Evolutionary conservation across 352 stramenopile genomes (phyloP), one percentile per base, ranked within the genome.

Genomic region (Sclerospora graminicola): DNA sequence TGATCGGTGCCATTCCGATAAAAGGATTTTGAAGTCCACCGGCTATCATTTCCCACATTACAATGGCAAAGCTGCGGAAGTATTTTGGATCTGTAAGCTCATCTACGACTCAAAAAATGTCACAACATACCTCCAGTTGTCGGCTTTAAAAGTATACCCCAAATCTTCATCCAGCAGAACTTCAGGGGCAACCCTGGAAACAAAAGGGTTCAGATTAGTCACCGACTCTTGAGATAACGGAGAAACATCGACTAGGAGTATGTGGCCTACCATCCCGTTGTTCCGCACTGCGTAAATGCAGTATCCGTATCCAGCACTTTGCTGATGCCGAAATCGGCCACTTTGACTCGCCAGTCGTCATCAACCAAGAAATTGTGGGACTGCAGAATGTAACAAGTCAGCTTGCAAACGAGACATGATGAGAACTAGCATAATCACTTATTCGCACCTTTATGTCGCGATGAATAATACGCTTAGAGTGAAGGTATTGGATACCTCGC

Each of bases 31-130:
- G 72, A 32, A 81, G 43, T 5, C 56, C 63, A 16, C 75, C 77
- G n/a, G 82, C 82, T 30, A 93, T 80, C 70, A 93, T 91, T 60
- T 93, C 82, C 82, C 82, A 93, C 82, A 93, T 93, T 14, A 93
- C 82, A 43, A 93, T 83, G 15, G 79, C 82, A 62, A 93, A 91
- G 50, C 82, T 92, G 28, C 24, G 20, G 24, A 21, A 28, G 20
- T 20, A 46, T n/a, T 31, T 8, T 16, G 1, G 21, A 23, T 27
- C 16, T 33, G 9, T 45, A 11, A 38, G 24, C 18, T 21, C 28
- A n/a, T 15, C 8, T 8, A 21, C 11, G 2, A 21, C 34, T 41
- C 34, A 6, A 18, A 29, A 27, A 8, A 24, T 29, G 28, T 44
- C 7, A 24, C 41, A 29, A 36, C 54, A 28, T 53, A 92, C 80